These are phyloP conservation scores for Kodamaea jinghongensis DNA, from an alignment of 805 yeast species.

Conservation along the genomic window DNA sequence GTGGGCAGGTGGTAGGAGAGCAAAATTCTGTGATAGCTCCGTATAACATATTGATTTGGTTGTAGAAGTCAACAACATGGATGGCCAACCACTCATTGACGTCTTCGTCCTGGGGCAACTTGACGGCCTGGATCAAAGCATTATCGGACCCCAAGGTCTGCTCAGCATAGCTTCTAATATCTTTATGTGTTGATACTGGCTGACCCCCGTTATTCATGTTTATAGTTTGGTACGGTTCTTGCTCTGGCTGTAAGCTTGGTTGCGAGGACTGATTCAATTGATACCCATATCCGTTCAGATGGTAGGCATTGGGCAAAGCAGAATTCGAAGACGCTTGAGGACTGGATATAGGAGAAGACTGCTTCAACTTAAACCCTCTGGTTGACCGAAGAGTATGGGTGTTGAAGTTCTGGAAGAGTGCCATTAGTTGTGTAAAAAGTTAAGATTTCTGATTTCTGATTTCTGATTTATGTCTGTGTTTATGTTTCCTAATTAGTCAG, in stretches of 20 bases:
- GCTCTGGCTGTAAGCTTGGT: constrained; percentile 2
- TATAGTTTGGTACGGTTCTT: constrained; percentile 7
- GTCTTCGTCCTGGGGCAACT: constrained; percentile 90
- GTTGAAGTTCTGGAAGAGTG: constrained; percentile 44
- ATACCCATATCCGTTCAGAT: constrained; percentile 11
- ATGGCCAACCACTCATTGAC: constrained; percentile 94
- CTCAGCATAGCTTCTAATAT: constrained; percentile 85
- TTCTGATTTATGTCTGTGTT: background rate
- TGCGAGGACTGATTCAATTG: constrained; percentile 5
- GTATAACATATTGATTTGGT: constrained; percentile 93
- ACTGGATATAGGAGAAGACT: constrained; percentile 36
- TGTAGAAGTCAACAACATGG: constrained; percentile 95
- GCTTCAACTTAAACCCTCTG: constrained; percentile 43
- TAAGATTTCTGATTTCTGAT: background rate
- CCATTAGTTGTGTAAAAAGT: constrained; percentile 19
- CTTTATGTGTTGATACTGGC: constrained; percentile 56
- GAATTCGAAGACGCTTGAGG: constrained; percentile 38
- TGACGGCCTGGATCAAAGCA: constrained; percentile 88
- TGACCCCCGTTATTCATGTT: constrained; percentile 20
- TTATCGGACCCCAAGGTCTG: constrained; percentile 93
- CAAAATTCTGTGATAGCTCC: constrained; percentile 96
- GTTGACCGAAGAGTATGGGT: constrained; percentile 42
- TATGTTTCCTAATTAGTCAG: no score
- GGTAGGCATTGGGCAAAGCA: constrained; percentile 28
- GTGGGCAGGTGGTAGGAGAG: constrained; percentile 90